phyloP scores from a whole-genome alignment of 768 basidiomycete species.

The Mycena haematopus region DNA sequence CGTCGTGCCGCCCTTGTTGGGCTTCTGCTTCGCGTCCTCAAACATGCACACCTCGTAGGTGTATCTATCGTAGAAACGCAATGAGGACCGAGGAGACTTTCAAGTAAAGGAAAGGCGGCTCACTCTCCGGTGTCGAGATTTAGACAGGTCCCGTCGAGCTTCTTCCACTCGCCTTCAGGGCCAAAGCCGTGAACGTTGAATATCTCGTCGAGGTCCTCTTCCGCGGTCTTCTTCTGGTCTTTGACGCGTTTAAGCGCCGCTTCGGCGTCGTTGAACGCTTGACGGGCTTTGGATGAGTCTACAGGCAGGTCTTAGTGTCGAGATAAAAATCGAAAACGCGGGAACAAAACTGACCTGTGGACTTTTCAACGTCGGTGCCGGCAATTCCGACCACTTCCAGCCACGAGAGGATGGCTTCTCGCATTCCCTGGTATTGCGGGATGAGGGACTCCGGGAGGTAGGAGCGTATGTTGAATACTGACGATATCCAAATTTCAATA shows the following conservation, averaged over 20 bases:
- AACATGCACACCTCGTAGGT: slow-evolving; percentile 96
- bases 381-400: slow-evolving; percentile 70
- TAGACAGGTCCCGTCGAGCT: slow-evolving; percentile 83
- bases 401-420: slow-evolving; percentile 64
- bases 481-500: not conserved
- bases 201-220: slow-evolving; percentile 67
- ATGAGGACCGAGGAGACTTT: not conserved
- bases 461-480: slow-evolving; percentile 75
- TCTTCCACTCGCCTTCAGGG: slow-evolving; percentile 92
- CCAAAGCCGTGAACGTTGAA: slow-evolving; percentile 75
- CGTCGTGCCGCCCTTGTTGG: slow-evolving; percentile 75
- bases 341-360: slow-evolving; percentile 43
- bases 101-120: slow-evolving; percentile 41
- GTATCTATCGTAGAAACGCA: slow-evolving; percentile 59
- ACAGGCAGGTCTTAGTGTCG: slow-evolving; percentile 18
- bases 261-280: slow-evolving; percentile 69
- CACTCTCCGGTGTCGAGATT: slow-evolving; percentile 89
- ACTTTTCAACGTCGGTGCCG: slow-evolving; percentile 42
- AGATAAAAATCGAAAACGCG: not conserved
- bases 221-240: slow-evolving; percentile 59
- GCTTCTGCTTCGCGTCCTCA: slow-evolving; percentile 85
- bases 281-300: slow-evolving; percentile 69
- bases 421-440: slow-evolving; percentile 74
- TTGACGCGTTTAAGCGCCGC: slow-evolving; percentile 57
- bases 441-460: slow-evolving; percentile 87